Conservation (phyloP, 2,329 filamentous ascomycete genomes). For the Verticillium longisporum region DNA sequence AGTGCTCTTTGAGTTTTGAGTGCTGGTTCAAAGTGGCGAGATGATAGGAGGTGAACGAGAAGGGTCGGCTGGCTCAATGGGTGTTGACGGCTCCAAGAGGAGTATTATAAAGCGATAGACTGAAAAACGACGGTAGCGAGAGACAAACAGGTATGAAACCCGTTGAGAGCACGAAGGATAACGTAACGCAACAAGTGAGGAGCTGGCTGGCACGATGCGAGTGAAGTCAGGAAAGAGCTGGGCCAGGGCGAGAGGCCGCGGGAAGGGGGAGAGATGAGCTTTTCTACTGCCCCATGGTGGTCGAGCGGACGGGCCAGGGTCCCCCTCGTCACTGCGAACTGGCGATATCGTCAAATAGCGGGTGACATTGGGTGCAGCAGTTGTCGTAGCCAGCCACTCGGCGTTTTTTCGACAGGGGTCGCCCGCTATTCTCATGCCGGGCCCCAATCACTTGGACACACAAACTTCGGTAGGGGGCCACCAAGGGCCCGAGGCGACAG, state of each 20-base stretch:
- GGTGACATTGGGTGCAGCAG: conserved; percentile 9
- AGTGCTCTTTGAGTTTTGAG: neutral
- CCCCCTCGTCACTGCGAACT: neutral
- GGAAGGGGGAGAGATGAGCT: conserved; percentile 1
- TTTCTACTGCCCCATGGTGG: conserved; percentile 3
- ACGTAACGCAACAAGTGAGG: neutral
- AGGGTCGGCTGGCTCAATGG: neutral
- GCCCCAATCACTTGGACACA: conserved; percentile 7
- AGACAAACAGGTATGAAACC: neutral
- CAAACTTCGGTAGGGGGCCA: neutral
- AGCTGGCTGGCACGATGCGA: neutral
- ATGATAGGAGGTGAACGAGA: neutral
- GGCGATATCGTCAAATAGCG: neutral
- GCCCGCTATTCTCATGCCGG: neutral
- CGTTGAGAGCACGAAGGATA: neutral
- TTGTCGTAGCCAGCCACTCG: conserved; percentile 12
- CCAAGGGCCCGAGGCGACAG: neutral
- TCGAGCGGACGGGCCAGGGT: neutral
- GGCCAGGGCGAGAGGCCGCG: neutral
- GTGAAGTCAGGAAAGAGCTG: neutral
- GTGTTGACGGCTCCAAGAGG: neutral
- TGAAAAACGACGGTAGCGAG: conserved; percentile 3
- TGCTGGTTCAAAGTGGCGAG: neutral
- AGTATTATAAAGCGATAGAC: neutral
- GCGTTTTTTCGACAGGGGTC: conserved; percentile 8